A percentile compares a stretch with the other conserved stretches of the same genome.
These are phyloP conservation scores for Penicillium sp. DNA, from an alignment of 2,329 filamentous ascomycete genomes.

Conservation along the genomic window DNA sequence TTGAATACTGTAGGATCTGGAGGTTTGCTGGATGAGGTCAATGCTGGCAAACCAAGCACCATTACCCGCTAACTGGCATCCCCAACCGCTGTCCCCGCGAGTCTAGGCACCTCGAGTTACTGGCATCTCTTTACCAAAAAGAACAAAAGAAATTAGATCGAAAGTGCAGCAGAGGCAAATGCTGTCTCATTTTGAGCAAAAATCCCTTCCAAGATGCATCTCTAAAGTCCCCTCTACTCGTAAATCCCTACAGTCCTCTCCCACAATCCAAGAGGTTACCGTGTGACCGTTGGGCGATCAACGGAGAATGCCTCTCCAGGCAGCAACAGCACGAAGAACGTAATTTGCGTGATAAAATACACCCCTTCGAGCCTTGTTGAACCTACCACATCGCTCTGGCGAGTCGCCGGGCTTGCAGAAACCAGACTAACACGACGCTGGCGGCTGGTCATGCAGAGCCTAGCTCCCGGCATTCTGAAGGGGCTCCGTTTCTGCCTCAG, in stretches of 20 bases:
- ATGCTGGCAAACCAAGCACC: neutral
- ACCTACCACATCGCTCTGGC: neutral
- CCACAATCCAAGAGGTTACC: neutral
- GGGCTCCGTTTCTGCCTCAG: neutral
- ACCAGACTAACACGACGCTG: neutral
- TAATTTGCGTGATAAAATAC: neutral
- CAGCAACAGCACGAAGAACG: neutral
- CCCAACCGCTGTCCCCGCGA: too few species aligned
- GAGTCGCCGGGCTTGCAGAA: neutral
- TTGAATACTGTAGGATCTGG: neutral
- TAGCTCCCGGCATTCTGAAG: neutral
- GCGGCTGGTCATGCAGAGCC: neutral
- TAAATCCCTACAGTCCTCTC: neutral
- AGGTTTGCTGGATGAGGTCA: neutral
- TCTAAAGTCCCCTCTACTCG: neutral
- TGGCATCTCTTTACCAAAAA: too few species aligned
- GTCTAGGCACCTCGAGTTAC: too few species aligned
- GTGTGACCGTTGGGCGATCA: constrained; percentile 7
- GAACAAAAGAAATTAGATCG: too few species aligned
- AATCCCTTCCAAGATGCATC: neutral
- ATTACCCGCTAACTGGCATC: too few species aligned
- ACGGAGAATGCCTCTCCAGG: constrained; percentile 3
- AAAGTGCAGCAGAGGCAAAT: neutral
- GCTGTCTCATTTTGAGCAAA: too few species aligned
- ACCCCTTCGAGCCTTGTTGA: neutral